A percentile compares a stretch with the other conserved stretches of the same genome.
Conservation (phyloP, 495 filamentous ascomycete species). For the Stereocaulon alpinum region DNA sequence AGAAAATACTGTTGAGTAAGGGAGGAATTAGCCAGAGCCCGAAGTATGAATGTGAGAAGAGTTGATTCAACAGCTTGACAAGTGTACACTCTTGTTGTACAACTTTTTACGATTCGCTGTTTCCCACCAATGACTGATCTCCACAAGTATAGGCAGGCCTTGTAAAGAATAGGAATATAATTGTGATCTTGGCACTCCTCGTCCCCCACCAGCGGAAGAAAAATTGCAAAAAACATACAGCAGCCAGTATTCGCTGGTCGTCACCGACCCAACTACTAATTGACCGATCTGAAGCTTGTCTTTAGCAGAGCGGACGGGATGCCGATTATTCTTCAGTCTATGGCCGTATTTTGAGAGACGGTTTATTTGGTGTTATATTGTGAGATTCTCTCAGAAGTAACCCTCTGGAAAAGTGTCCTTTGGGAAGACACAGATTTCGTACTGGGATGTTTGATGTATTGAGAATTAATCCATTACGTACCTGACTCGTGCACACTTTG, state of each 20-base stretch:
- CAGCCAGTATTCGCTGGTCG: slow-evolving; percentile 23
- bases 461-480: slow-evolving; percentile 29
- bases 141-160: too few relatives aligned
- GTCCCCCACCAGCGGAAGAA: not conserved
- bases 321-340: slow-evolving; percentile 17
- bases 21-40: not conserved
- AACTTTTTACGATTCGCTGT: too few relatives aligned
- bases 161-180: not conserved
- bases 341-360: slow-evolving; percentile 9
- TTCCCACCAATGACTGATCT: too few relatives aligned
- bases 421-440: not conserved
- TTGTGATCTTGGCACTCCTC: not conserved
- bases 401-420: too few relatives aligned
- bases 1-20: slow-evolving; percentile 67
- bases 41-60: too few relatives aligned
- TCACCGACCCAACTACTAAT: slow-evolving; percentile 24
- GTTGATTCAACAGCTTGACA: not conserved
- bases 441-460: not conserved
- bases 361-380: not conserved
- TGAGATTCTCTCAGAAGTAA: too few relatives aligned
- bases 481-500: slow-evolving; percentile 97
- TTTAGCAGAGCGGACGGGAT: slow-evolving; percentile 24
- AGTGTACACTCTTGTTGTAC: too few relatives aligned
- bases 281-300: slow-evolving; percentile 9
- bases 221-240: slow-evolving; percentile 23